Conservation (phyloP, 2,329 filamentous ascomycete genomes). For the Cladophialophora yegresii region DNA sequence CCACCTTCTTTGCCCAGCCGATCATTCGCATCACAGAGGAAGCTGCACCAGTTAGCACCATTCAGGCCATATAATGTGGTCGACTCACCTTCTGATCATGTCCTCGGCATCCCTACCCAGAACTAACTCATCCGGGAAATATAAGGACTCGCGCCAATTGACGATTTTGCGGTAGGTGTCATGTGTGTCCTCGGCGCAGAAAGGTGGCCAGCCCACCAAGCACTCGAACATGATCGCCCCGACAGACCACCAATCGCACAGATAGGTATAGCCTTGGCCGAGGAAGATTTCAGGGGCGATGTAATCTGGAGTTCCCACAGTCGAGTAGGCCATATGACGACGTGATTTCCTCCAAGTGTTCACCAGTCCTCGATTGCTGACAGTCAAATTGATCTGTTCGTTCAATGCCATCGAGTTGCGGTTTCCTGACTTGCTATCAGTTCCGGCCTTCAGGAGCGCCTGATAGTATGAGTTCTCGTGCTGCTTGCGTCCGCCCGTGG, state of each 20-base stretch:
- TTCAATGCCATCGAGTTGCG: constrained; percentile 86
- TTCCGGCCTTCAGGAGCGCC: constrained; percentile 81
- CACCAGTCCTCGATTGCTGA: constrained; percentile 95
- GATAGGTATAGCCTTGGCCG: constrained; percentile 90
- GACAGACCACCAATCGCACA: constrained; percentile 99
- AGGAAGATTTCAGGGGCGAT: constrained; percentile 98
- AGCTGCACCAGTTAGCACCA: constrained; percentile 55
- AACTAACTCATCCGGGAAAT: constrained; percentile 94
- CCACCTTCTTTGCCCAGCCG: constrained; percentile 73
- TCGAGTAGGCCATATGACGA: constrained; percentile 94
- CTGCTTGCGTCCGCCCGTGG: constrained; percentile 95
- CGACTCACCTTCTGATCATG: constrained; percentile 78
- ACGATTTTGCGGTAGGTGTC: constrained; percentile 99
- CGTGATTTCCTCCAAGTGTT: constrained; percentile 98
- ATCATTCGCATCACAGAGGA: constrained; percentile 92
- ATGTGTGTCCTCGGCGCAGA: constrained; percentile 95
- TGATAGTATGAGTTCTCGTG: constrained; percentile 99
- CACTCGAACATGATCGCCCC: constrained; percentile 99
- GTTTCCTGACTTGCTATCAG: constrained; percentile 70
- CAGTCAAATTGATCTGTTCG: constrained; percentile 96
- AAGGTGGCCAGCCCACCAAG: constrained; percentile 96
- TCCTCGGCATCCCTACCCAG: constrained; percentile 87
- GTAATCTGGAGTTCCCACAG: constrained; percentile 96
- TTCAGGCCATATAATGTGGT: constrained; percentile 15
- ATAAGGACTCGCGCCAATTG: constrained; percentile 93